phyloP scores from a whole-genome alignment of 495 filamentous ascomycete species.

The Penicillium simplicissimum region DNA sequence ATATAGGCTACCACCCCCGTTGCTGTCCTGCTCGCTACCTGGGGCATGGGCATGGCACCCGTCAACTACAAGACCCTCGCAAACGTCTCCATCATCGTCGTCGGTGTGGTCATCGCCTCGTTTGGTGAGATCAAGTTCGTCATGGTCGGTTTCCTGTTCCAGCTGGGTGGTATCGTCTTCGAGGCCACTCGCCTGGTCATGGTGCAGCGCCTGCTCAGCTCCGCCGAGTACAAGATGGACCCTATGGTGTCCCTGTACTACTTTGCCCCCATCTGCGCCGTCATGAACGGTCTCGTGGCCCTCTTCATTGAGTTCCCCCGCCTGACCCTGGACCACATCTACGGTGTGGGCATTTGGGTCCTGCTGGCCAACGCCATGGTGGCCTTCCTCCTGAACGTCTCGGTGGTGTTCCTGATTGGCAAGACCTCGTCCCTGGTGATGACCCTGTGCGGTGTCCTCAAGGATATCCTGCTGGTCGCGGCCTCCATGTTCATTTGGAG shows the following conservation, averaged over 20 bases:
- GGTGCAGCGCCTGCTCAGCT: slow-evolving; percentile 86
- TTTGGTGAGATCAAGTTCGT: slow-evolving; percentile 93
- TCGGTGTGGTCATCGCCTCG: slow-evolving; percentile 88
- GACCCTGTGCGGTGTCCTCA: slow-evolving; percentile 96
- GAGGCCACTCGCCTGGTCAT: slow-evolving; percentile 90
- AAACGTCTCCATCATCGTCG: slow-evolving; percentile 85
- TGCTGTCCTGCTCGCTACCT: slow-evolving; percentile 81
- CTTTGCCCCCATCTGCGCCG: slow-evolving; percentile 88
- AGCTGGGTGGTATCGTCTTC: slow-evolving; percentile 80
- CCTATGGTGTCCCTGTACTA: slow-evolving; percentile 95
- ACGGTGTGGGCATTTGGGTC: slow-evolving; percentile 70
- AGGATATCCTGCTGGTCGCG: slow-evolving; percentile 92
- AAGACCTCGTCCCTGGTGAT: slow-evolving; percentile 95
- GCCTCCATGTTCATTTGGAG: slow-evolving; percentile 90
- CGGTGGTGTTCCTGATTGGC: slow-evolving; percentile 94
- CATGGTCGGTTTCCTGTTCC: slow-evolving; percentile 82
- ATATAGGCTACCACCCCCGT: slow-evolving; percentile 83
- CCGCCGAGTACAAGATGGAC: slow-evolving; percentile 95
- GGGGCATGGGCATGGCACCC: slow-evolving; percentile 75
- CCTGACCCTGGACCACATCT: slow-evolving; percentile 70
- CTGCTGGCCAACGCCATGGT: slow-evolving; percentile 79
- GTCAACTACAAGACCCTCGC: slow-evolving; percentile 76
- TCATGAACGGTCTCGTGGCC: slow-evolving; percentile 81
- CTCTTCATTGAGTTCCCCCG: slow-evolving; percentile 76
- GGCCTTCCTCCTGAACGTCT: slow-evolving; percentile 88